Evolutionary conservation across 2,329 filamentous ascomycete species (phyloP).

Genomic region (Nemania sp.): DNA sequence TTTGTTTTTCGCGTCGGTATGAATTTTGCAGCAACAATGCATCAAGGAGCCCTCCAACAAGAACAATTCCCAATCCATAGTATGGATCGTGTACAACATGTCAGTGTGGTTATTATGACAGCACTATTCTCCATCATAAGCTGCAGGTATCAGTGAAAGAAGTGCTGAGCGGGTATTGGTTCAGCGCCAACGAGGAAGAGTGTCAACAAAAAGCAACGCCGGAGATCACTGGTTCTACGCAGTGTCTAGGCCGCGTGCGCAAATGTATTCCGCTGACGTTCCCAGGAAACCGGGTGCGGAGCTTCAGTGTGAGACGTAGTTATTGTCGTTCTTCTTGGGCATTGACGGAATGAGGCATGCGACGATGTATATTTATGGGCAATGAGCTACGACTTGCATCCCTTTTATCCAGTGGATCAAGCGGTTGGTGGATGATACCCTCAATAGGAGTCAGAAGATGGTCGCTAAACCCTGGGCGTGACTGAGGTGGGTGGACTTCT

Average conservation of each 20-base stretch:
- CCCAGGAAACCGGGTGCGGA: not conserved
- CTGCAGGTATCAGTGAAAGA: no score
- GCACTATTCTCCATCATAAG: no score
- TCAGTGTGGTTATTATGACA: no score
- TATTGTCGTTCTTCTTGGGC: not conserved
- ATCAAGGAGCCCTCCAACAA: no score
- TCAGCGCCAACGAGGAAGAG: no score
- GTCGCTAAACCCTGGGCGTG: no score
- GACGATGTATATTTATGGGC: conserved; percentile 2
- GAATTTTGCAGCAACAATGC: no score
- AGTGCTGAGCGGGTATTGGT: no score
- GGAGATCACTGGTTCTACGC: not conserved
- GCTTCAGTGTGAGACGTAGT: not conserved
- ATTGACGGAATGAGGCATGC: not conserved
- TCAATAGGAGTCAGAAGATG: conserved; percentile 13
- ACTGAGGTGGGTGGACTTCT: no score
- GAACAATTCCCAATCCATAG: no score
- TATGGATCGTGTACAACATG: no score
- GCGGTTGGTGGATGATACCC: conserved; percentile 18
- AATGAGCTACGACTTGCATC: conserved; percentile 15
- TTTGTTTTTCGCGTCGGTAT: no score
- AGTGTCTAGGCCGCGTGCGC: not conserved
- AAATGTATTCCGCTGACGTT: not conserved
- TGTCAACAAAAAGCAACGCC: not conserved
- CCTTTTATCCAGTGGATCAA: conserved; percentile 5